These are phyloP conservation scores for Silene conica DNA, from an alignment of 148 eudicot genomes.

Conservation along the genomic window DNA sequence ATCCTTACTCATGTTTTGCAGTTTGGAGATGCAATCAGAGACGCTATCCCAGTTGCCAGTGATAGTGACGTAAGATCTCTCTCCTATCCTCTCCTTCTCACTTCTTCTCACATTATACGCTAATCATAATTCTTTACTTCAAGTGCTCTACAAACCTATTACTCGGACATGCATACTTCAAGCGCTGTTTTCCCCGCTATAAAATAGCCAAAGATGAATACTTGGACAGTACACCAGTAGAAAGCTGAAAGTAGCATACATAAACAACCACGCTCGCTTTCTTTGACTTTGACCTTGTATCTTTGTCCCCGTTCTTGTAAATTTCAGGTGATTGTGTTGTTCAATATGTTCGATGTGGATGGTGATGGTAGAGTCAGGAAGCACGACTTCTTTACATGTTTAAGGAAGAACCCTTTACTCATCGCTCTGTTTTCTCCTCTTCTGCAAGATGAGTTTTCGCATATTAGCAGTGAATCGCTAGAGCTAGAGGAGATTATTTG, in stretches of 20 bases:
- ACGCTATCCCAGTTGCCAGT: slow-evolving; percentile 14
- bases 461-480: slow-evolving; percentile 11
- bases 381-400: slow-evolving; percentile 24
- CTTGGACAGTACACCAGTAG: background rate
- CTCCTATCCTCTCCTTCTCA: background rate
- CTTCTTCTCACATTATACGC: background rate
- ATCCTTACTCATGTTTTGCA: slow-evolving; percentile 11
- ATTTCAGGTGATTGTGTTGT: slow-evolving; percentile 19
- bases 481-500: slow-evolving; percentile 28
- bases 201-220: background rate
- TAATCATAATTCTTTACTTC: background rate
- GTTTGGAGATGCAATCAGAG: slow-evolving; percentile 28
- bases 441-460: slow-evolving; percentile 22
- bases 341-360: slow-evolving; percentile 27
- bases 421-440: slow-evolving; percentile 29
- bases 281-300: background rate
- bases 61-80: slow-evolving; percentile 26
- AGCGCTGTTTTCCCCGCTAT: background rate
- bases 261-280: too few species aligned
- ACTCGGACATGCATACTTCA: too few species aligned
- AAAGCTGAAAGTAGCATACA: too few species aligned
- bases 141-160: too few species aligned
- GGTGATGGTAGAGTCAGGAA: slow-evolving; percentile 28
- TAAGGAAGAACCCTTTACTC: slow-evolving; percentile 28
- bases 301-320: background rate